Evolutionary conservation across 1,284 basidiomycete species (phyloP).

Genomic region (Ustilago curta): DNA sequence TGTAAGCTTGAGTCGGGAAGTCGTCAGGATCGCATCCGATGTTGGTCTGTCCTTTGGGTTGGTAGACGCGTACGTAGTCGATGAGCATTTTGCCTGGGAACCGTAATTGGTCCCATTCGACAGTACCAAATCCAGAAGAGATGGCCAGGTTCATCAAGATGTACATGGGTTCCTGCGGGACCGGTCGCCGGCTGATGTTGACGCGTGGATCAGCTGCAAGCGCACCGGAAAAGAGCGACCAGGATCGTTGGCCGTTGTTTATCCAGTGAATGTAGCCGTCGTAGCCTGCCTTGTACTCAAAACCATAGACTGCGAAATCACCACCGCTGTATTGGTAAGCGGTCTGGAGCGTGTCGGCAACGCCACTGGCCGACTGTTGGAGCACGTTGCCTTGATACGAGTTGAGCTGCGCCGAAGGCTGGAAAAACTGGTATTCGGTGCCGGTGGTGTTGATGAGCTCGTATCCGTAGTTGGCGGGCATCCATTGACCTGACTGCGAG

Average conservation of each 20-base stretch:
- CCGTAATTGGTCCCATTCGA: constrained; percentile 38
- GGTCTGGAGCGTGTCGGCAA: constrained; percentile 56
- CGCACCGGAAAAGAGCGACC: constrained; percentile 76
- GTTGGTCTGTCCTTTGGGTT: constrained; percentile 57
- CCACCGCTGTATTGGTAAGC: constrained; percentile 53
- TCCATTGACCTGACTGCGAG: constrained; percentile 82
- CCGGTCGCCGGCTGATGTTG: constrained; percentile 39
- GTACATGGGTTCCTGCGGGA: constrained; percentile 64
- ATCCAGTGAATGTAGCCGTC: constrained; percentile 77
- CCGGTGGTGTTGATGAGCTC: constrained; percentile 58
- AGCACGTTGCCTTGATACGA: constrained; percentile 59
- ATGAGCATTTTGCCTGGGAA: constrained; percentile 57
- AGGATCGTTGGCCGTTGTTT: constrained; percentile 41
- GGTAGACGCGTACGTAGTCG: constrained; percentile 64
- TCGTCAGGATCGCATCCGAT: constrained; percentile 66
- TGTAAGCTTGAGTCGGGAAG: constrained; percentile 75
- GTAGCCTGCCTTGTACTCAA: constrained; percentile 73
- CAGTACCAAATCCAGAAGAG: constrained; percentile 54
- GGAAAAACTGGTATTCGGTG: constrained; percentile 58
- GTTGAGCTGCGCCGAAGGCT: constrained; percentile 48
- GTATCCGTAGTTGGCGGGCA: constrained; percentile 74
- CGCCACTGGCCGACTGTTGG: constrained; percentile 65
- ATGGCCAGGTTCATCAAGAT: constrained; percentile 65
- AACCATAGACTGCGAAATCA: constrained; percentile 60
- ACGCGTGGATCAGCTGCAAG: constrained; percentile 76